Evolutionary conservation across 1,284 basidiomycete species (phyloP), one percentile per base, ranked within the genome.

Genomic region (Pseudozyma tsukubaensis): DNA sequence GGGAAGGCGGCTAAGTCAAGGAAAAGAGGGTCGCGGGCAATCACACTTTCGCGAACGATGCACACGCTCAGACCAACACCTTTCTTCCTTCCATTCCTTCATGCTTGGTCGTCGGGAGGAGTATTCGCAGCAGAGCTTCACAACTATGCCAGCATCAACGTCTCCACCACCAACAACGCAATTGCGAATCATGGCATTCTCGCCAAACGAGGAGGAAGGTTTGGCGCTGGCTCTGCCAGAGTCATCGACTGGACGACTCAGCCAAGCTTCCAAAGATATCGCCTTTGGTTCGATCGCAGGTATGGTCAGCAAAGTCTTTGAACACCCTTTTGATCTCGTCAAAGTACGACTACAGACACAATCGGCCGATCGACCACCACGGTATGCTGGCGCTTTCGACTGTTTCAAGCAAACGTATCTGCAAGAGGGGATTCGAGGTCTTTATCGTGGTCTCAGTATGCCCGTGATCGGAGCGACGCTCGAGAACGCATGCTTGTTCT

Each of bases 381-480:
- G 72, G 19, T 82, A 82, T 45, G 55, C 59, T 0, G 80, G 80
- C 10, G 80, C 80, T 0, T 66, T 78, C 13, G 79, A 82, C 65
- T 82, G 82, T 59, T 83, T 81, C 71, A 75, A 74, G 37, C 70
- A 78, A 57, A 82, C 78, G 3, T 58, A 80, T 24, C 40, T 63
- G 19, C 65, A 71, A 16, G 82, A 84, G 44, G 82, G 82, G 19
- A 58, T 82, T n/a, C 67, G 68, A 7, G 82, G 82, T 1, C 72
- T 84, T 18, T 84, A 79, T 49, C 77, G 82, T 13, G 94, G 94
- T 56, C 87, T 96, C 1, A 92, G 93, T 7, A 92, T 93, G 72
- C 94, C 94, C 1, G 89, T 97, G 18, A 88, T 92, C 1, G 94
- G 94, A 9, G 92, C 94, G n/a, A 94, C 94, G 88, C 89, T 89